A percentile compares a stretch with the other conserved stretches of the same genome.
These are phyloP conservation scores for Ceratocystis diversiconidia DNA, from an alignment of 2,329 filamentous ascomycete species.

Conservation along the genomic window DNA sequence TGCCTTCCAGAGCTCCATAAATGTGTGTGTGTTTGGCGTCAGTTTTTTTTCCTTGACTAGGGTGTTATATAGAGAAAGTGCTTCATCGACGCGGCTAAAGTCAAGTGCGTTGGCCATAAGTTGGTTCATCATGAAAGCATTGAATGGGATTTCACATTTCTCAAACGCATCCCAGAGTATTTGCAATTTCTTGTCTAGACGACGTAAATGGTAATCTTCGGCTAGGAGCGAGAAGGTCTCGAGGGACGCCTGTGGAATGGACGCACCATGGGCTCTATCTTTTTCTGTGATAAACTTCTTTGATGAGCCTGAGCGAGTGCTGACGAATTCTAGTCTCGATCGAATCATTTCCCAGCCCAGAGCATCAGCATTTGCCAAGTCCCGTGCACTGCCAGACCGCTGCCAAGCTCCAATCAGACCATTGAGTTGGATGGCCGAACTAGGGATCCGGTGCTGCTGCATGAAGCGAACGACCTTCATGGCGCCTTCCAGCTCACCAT, in stretches of 20 bases:
- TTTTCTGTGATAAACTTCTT: constrained; percentile 1
- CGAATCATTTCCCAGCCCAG: constrained; percentile 68
- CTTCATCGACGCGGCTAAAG: constrained; percentile 39
- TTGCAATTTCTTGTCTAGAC: constrained; percentile 42
- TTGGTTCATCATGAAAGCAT: constrained; percentile 68
- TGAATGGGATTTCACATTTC: constrained; percentile 49
- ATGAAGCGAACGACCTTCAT: constrained; percentile 61
- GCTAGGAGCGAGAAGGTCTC: constrained; percentile 69
- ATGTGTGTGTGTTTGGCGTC: constrained; percentile 53
- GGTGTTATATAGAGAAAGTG: constrained; percentile 40
- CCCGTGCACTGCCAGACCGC: constrained; percentile 41
- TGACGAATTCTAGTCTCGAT: constrained; percentile 49
- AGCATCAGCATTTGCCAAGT: constrained; percentile 48
- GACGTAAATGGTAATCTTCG: constrained; percentile 53
- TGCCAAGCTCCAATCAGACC: constrained; percentile 69
- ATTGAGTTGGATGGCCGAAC: constrained; percentile 65
- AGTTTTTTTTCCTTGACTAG: constrained; percentile 38
- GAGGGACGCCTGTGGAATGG: constrained; percentile 46
- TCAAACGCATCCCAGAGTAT: constrained; percentile 48
- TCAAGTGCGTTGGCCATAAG: constrained; percentile 53
- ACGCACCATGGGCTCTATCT: constrained; percentile 10
- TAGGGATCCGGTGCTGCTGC: constrained; percentile 51
- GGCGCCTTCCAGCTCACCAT: constrained; percentile 56
- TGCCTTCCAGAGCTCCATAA: constrained; percentile 51
- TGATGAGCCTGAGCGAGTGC: constrained; percentile 27